Base-by-base conservation (phyloP, 345 rosid genomes). In the Alliaria petiolata region DNA sequence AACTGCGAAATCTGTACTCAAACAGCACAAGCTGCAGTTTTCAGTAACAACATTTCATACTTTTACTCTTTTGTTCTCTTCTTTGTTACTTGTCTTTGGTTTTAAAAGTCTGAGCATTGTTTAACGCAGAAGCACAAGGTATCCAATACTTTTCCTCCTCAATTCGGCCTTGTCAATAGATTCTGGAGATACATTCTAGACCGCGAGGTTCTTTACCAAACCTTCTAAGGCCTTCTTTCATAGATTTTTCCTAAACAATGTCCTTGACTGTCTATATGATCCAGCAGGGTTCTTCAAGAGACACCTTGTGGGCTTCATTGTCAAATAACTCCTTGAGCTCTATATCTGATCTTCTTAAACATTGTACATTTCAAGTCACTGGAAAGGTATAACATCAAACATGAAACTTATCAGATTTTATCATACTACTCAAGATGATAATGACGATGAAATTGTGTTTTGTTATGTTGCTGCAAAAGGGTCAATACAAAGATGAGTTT, bases 401-500 rank as follows among this genome's bases (percentile, higher is more conserved):
- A 46, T 35, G 53, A 40, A 19, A 40, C 31, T 25, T 67, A 13
- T 62, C 26, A 51, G 47, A 3, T 43, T 50, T 70, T 0, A 45
- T 42, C 38, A 42, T 9, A 28, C 31, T 28, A 28, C 31, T 28
- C 31, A 46, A 34, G 40, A 28, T 58, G 20, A 30, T 71, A 44
- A 51, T 50, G 54, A 46, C 36, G 47, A 50, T 25, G 55, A 53
- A 9, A 20, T 35, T 78, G 35, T 68, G 50, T 52, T 70, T 74
- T 9, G 13, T 64, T 60, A 33, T 67, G 68, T 60, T 67, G 25
- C 68, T 85, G 70, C 62, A 86, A 75, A 50, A 76, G 97, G 96
- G 98, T 43, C 97, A 87, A 84, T 90, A 85, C 69, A 93, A 90
- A 79, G 98, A 93, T 74, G 97, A 90, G 69, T 90, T 93, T 66